These are phyloP conservation scores for Purshia tridentata DNA, from an alignment of 306 rosid genomes.

Conservation along the genomic window DNA sequence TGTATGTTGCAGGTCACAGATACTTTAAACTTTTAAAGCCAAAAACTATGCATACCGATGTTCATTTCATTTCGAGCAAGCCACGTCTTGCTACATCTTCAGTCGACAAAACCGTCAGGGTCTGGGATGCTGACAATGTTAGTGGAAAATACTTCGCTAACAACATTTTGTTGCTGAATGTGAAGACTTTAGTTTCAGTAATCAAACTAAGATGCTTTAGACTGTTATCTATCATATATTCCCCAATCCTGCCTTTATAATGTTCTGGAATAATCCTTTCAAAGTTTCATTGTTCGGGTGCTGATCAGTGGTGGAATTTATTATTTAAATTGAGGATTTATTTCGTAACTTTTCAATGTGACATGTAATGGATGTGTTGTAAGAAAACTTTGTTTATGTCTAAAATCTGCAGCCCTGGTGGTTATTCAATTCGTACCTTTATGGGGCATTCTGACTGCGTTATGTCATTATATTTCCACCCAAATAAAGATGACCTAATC, in stretches of 20 bases:
- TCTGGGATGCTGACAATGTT: slow-evolving; percentile 97
- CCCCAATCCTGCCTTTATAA: background rate
- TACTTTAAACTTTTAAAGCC: slow-evolving; percentile 66
- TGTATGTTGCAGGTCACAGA: slow-evolving; percentile 70
- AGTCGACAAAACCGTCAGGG: slow-evolving; percentile 92
- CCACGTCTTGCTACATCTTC: slow-evolving; percentile 94
- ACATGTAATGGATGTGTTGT: background rate
- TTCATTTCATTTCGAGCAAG: slow-evolving; percentile 90
- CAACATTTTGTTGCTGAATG: background rate
- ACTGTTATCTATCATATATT: background rate
- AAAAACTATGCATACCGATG: slow-evolving; percentile 79
- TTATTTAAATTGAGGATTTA: background rate
- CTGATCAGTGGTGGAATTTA: background rate
- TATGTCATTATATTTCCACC: slow-evolving; percentile 95
- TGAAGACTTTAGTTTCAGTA: background rate
- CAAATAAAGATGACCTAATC: slow-evolving; percentile 81
- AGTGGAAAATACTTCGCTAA: slow-evolving; percentile 32
- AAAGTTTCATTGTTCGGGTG: background rate
- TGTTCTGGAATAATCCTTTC: background rate
- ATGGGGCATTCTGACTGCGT: slow-evolving; percentile 78
- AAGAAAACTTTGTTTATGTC: background rate
- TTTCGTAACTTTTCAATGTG: background rate
- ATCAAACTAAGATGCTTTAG: background rate
- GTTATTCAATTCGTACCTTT: slow-evolving; percentile 83
- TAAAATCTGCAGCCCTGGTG: slow-evolving; percentile 55